Conservation (phyloP, 2,329 filamentous ascomycete species). For the Colletotrichum karsti region DNA sequence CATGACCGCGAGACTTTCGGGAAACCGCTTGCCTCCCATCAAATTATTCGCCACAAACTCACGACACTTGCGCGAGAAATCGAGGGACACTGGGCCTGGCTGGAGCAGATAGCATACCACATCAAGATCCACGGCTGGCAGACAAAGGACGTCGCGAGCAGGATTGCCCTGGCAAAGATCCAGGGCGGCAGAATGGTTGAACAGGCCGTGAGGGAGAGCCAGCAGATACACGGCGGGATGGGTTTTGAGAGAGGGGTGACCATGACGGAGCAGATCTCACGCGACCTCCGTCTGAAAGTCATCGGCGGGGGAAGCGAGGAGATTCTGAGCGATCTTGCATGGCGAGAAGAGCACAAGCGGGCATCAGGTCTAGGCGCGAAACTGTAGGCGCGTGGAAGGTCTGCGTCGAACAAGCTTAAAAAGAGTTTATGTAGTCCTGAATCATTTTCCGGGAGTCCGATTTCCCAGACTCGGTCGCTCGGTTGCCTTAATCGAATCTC, state of each 20-base stretch:
- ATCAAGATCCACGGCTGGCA: conserved; percentile 42
- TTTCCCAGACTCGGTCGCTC: neutral
- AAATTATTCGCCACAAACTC: conserved; percentile 68
- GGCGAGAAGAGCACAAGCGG: conserved; percentile 51
- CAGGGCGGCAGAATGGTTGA: conserved; percentile 58
- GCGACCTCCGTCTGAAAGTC: conserved; percentile 60
- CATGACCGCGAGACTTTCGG: conserved; percentile 65
- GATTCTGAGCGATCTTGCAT: conserved; percentile 59
- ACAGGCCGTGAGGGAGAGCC: conserved; percentile 58
- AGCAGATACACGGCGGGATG: conserved; percentile 62
- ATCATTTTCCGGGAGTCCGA: neutral
- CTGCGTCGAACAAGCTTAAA: neutral
- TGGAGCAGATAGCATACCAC: conserved; percentile 68
- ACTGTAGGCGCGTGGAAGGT: neutral
- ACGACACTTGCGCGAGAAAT: conserved; percentile 66
- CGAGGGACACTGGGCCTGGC: conserved; percentile 68
- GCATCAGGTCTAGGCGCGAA: neutral
- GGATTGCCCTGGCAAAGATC: conserved; percentile 51
- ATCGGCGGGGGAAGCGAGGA: conserved; percentile 65
- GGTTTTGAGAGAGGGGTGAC: conserved; percentile 59
- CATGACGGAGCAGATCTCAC: conserved; percentile 60
- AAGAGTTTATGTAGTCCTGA: neutral
- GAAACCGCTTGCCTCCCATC: conserved; percentile 63
- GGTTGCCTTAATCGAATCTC: neutral
- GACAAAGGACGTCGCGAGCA: conserved; percentile 38